Evolutionary conservation across 2,329 filamentous ascomycete genomes (phyloP).

Genomic region (Byssochlamys sp.): DNA sequence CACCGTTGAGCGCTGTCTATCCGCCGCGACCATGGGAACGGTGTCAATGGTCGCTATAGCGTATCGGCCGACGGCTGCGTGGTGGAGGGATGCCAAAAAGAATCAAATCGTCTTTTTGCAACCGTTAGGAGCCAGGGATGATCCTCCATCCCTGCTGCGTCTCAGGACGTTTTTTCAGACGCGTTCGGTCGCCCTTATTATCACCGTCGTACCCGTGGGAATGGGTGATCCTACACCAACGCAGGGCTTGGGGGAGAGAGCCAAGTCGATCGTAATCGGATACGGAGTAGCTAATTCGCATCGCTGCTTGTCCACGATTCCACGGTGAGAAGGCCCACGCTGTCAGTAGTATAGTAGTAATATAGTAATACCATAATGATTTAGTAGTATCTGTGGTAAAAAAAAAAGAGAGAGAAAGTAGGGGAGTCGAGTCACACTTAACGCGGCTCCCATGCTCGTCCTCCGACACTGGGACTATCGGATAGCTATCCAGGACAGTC

Average conservation of each 20-base stretch:
- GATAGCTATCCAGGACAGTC: background rate
- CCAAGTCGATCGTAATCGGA: background rate
- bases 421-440: too few species aligned
- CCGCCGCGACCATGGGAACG: background rate
- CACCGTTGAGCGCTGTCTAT: background rate
- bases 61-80: background rate
- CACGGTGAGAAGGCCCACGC: background rate
- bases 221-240: background rate
- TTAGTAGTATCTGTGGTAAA: too few species aligned
- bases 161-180: background rate
- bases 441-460: background rate
- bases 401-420: too few species aligned
- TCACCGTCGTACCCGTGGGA: background rate
- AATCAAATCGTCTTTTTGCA: background rate
- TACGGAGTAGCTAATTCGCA: background rate
- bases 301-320: background rate
- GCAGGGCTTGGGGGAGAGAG: background rate
- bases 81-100: background rate
- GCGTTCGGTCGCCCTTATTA: background rate
- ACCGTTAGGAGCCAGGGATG: background rate
- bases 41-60: background rate
- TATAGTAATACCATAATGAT: background rate
- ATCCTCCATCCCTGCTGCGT: background rate
- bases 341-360: background rate
- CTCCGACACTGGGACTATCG: background rate